Evolutionary conservation across 305 asterid species (phyloP), one percentile per base, ranked within the genome.

Genomic region (Stenogyne calaminthoides): DNA sequence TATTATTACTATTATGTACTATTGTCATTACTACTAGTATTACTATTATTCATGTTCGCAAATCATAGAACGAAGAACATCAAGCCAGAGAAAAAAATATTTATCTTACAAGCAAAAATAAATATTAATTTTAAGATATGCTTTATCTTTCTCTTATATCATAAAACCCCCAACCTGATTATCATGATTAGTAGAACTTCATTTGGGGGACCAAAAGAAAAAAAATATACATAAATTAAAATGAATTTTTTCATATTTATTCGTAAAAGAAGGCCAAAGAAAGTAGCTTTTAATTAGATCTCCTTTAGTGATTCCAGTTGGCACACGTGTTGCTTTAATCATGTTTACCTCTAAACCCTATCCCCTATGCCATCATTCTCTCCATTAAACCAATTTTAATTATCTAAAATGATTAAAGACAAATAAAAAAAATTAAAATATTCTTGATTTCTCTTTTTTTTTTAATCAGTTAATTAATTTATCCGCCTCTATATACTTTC

Each of bases 301-400:
- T 74, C 60, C 69, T 76, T 66, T 74, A 76, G 77, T 80, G 80
- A 78, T 69, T 78, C 92, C 89, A 85, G 96, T 87, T 85, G 96
- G 82, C 92, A 85, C 92, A 84, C 92, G 96, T 84, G 88, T 81
- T 92, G 83, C 67, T 64, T 22, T 76, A 84, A 90, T 90, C 87
- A 90, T 90, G 87, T 74, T 82, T 74, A 85, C 78, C 95, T 87
- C 95, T 76, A 80, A 72, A 72, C 79, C 85, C 83, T 82, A 78
- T 72, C 83, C 81, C 84, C 79, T 64, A 67, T 49, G 86, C 71
- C 78, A 88, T 88, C 80, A 90, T 88, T 81, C 67, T 59, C 77
- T 73, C 89, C 94, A 88, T 84, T 10, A 66, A 52, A 67, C 42
- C 54, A 61, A 59, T 68, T 64, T 67, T 27, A 14, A 12, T 72